Percentiles rank a stretch among this genome's conserved stretches.
phyloP scores from a whole-genome alignment of 768 basidiomycete genomes.

The Boletus rubescentipes region DNA sequence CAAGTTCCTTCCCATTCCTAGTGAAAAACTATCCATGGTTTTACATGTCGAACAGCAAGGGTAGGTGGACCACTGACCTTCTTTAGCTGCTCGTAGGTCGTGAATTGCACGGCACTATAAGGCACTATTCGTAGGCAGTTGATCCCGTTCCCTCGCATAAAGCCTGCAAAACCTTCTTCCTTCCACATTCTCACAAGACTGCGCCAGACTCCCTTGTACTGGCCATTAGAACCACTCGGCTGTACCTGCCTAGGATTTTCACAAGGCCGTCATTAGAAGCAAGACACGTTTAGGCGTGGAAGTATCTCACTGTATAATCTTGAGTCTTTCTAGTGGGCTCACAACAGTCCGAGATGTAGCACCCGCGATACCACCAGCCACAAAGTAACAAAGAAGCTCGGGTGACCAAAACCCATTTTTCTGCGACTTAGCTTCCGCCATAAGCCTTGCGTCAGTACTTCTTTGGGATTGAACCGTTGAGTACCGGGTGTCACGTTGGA shows the following conservation, averaged over 20 bases:
- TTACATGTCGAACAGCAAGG: slow-evolving; percentile 27
- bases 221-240: slow-evolving; percentile 54
- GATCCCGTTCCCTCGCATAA: slow-evolving; percentile 92
- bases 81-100: slow-evolving; percentile 89
- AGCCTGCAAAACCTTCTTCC: slow-evolving; percentile 91
- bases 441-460: slow-evolving; percentile 12
- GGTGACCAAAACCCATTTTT: slow-evolving; percentile 32
- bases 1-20: slow-evolving; percentile 67
- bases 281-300: neutral
- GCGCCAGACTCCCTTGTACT: slow-evolving; percentile 83
- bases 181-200: slow-evolving; percentile 84
- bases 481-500: neutral
- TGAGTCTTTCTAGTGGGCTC: slow-evolving; percentile 86
- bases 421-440: slow-evolving; percentile 24
- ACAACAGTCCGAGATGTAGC: slow-evolving; percentile 88
- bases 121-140: slow-evolving; percentile 93
- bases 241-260: slow-evolving; percentile 78
- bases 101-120: slow-evolving; percentile 86
- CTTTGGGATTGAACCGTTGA: slow-evolving; percentile 2
- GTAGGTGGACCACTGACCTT: slow-evolving; percentile 47
- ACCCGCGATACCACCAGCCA: slow-evolving; percentile 55
- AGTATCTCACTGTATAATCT: slow-evolving; percentile 82
- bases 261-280: neutral
- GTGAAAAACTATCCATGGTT: slow-evolving; percentile 60
- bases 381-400: slow-evolving; percentile 45